phyloP scores from a whole-genome alignment of 306 rosid genomes.

The Styphnolobium japonicum region DNA sequence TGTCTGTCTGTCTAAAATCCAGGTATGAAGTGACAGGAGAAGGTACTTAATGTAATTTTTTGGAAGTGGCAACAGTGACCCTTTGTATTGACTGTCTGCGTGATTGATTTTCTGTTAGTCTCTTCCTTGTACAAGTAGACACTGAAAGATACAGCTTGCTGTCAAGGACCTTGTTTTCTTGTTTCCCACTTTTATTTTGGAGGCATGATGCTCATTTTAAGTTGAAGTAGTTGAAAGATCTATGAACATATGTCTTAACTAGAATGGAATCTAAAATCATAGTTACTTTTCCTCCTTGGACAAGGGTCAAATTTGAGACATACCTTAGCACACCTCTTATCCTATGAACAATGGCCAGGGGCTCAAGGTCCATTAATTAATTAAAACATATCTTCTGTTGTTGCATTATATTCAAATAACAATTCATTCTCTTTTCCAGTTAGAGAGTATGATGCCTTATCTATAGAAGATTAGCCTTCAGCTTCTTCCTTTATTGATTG shows the following conservation, averaged over 20 bases:
- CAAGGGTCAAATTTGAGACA: neutral
- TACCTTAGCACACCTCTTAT: neutral
- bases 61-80: conserved; percentile 29
- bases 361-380: neutral
- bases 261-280: neutral
- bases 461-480: neutral
- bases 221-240: neutral
- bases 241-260: neutral
- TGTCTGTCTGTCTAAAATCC: conserved; percentile 23
- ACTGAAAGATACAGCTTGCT: neutral
- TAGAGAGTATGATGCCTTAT: neutral
- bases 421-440: conserved; percentile 3
- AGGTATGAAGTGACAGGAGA: neutral
- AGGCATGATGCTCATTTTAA: neutral
- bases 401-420: neutral
- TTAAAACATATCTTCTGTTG: neutral
- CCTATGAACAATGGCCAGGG: neutral
- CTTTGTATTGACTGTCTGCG: conserved; percentile 22
- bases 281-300: neutral
- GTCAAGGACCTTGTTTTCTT: neutral
- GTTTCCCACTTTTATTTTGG: neutral
- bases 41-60: neutral
- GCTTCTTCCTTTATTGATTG: conserved; percentile 11
- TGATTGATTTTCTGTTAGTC: neutral
- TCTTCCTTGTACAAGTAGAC: neutral